Percentiles rank a stretch among this genome's conserved stretches.
phyloP scores from a whole-genome alignment of 352 stramenopile species.

The Blastocystis sp. region DNA sequence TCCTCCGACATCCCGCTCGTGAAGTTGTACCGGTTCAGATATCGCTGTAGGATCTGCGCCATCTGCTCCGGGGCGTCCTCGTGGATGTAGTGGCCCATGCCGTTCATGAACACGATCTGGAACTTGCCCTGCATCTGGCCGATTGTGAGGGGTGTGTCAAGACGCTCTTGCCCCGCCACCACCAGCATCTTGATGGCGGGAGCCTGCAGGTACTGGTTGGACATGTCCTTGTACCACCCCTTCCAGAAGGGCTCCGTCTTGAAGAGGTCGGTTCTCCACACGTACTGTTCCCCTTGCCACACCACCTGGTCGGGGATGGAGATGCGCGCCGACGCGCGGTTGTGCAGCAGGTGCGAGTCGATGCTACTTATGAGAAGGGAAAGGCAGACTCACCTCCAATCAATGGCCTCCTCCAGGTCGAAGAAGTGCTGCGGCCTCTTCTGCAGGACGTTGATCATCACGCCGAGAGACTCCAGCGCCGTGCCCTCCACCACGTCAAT shows the following conservation, averaged over 20 bases:
- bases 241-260: constrained; percentile 79
- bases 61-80: constrained; percentile 46
- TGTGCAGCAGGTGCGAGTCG: constrained; percentile 73
- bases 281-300: constrained; percentile 75
- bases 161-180: constrained; percentile 79
- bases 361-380: constrained; percentile 12
- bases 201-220: constrained; percentile 80
- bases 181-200: constrained; percentile 81
- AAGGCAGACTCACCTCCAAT: constrained; percentile 75
- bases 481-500: constrained; percentile 85
- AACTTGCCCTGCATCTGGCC: constrained; percentile 87
- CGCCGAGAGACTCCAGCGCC: constrained; percentile 79
- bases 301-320: constrained; percentile 81
- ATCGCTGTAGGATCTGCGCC: not conserved
- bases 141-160: constrained; percentile 82
- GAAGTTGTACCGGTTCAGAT: constrained; percentile 5
- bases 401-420: constrained; percentile 78
- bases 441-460: constrained; percentile 81
- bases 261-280: constrained; percentile 80
- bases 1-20: not conserved
- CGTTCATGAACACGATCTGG: constrained; percentile 81
- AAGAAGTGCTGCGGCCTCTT: constrained; percentile 78
- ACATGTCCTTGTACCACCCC: constrained; percentile 82
- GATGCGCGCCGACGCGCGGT: constrained; percentile 77
- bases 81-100: constrained; percentile 73